Base-by-base conservation (phyloP, 768 basidiomycete species). In the Amanita rimosa region DNA sequence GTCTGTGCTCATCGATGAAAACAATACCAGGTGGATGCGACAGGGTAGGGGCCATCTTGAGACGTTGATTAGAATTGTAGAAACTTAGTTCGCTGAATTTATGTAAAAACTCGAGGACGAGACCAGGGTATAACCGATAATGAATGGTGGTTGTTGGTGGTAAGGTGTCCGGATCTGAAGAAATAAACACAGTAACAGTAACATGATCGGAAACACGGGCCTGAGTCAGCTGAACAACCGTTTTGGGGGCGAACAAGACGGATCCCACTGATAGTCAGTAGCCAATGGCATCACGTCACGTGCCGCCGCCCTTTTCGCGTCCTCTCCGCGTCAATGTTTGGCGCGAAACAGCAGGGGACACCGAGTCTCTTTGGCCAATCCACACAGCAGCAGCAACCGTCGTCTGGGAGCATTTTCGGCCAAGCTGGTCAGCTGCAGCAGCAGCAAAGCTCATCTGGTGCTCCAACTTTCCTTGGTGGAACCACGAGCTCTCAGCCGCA, bases 1-100 rank as follows among this genome's bases (percentile, higher is more conserved):
- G 58, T 22, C 65, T 64, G 16, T 67, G 60, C 16, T 67, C 67
- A 54, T 85, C 85, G 54, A 83, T 59, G 56, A 87, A 86, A 51
- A 68, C 71, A 44, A 83, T 75, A 48, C 74, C 73, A 5, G 83
- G 53, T 0, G 85, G 85, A 57, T 85, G 84, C 52, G 64, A 70
- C 45, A 85, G 62, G 26, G 74, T 58, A 44, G 85, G 85, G 3
- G 83, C 75, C 86, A 89, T 51, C 11, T 39, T 9, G 38, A 16
- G 3, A 45, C 8, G 24, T 29, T n/a, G 11, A 31, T n/a, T 16
- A 40, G 16, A 22, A 13, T 9, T 16, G 26, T 26, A 26, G 26
- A 6, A 6, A 6, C 6, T 26, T 36, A 50, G n/a, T n/a, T n/a
- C n/a, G n/a, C n/a, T n/a, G n/a, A n/a, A n/a, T 14, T 17, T 43